These are phyloP conservation scores for Backusella luteola DNA, from an alignment of 192 early-diverging fungal species.

Conservation along the genomic window DNA sequence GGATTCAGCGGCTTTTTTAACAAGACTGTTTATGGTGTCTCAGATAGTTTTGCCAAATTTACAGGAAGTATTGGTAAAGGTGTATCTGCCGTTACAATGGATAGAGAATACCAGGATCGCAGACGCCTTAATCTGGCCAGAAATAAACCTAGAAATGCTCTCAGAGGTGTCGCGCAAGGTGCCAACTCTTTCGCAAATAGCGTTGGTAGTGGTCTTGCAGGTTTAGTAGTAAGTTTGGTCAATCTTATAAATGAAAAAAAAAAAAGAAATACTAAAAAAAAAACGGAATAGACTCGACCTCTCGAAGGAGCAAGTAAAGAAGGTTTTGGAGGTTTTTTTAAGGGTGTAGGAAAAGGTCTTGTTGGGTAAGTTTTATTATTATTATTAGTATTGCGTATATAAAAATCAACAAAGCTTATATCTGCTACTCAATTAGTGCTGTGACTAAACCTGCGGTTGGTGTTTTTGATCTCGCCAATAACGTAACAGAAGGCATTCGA, in stretches of 20 bases:
- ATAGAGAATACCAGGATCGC: slow-evolving; percentile 84
- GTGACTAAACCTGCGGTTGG: slow-evolving; percentile 96
- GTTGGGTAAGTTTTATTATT: slow-evolving; percentile 64
- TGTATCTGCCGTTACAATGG: slow-evolving; percentile 91
- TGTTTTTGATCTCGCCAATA: slow-evolving; percentile 91
- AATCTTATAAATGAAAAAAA: not conserved
- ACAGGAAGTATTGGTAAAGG: slow-evolving; percentile 97
- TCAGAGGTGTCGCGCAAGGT: slow-evolving; percentile 86
- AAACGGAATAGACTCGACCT: slow-evolving; percentile 57
- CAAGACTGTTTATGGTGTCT: slow-evolving; percentile 96
- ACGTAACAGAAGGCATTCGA: slow-evolving; percentile 90
- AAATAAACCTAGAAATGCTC: slow-evolving; percentile 88
- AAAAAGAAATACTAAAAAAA: not conserved
- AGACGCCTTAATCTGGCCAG: slow-evolving; percentile 75
- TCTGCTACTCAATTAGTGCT: slow-evolving; percentile 42
- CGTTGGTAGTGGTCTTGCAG: slow-evolving; percentile 83
- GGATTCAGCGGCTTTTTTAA: slow-evolving; percentile 75
- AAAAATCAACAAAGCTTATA: not conserved
- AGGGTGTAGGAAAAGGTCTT: slow-evolving; percentile 91
- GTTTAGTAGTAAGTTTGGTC: slow-evolving; percentile 67
- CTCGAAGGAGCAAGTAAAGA: slow-evolving; percentile 86
- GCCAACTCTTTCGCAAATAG: slow-evolving; percentile 81
- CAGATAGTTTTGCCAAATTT: slow-evolving; percentile 93
- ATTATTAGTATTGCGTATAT: not conserved
- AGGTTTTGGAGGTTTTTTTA: slow-evolving; percentile 92